Percentiles rank a stretch among this genome's conserved stretches.
phyloP scores from a whole-genome alignment of 108 stramenopile species.

The Parietichytrium sp. region DNA sequence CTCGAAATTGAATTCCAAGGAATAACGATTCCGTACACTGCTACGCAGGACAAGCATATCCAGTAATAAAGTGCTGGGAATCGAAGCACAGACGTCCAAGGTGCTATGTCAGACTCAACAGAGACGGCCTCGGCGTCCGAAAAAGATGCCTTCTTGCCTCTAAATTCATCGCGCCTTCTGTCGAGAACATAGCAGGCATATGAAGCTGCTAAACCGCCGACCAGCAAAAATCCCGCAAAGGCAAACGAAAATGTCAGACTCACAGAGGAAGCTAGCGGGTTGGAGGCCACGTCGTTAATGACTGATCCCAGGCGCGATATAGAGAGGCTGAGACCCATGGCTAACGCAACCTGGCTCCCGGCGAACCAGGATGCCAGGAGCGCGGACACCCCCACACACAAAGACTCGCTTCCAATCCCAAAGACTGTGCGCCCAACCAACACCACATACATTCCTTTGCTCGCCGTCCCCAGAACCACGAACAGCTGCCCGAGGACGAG shows the following conservation, averaged over 20 bases:
- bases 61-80: constrained; percentile 58
- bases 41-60: constrained; percentile 60
- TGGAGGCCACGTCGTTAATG: constrained; percentile 60
- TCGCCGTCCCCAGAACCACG: constrained; percentile 55
- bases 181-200: no score
- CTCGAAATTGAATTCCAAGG: constrained; percentile 71
- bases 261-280: constrained; percentile 53
- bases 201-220: neutral
- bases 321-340: constrained; percentile 63
- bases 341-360: constrained; percentile 63
- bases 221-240: constrained; percentile 54
- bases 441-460: constrained; percentile 52
- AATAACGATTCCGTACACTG: constrained; percentile 68
- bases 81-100: neutral
- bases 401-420: constrained; percentile 66
- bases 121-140: no score
- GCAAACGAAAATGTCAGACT: constrained; percentile 53
- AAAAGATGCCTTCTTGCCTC: no score
- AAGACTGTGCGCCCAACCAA: constrained; percentile 61
- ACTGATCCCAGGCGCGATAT: constrained; percentile 63
- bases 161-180: no score
- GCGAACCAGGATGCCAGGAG: constrained; percentile 67
- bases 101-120: neutral
- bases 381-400: constrained; percentile 64
- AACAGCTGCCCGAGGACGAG: constrained; percentile 56